These are phyloP conservation scores for Volvox reticuliferus DNA, from an alignment of 139 green algal genomes.

Conservation along the genomic window DNA sequence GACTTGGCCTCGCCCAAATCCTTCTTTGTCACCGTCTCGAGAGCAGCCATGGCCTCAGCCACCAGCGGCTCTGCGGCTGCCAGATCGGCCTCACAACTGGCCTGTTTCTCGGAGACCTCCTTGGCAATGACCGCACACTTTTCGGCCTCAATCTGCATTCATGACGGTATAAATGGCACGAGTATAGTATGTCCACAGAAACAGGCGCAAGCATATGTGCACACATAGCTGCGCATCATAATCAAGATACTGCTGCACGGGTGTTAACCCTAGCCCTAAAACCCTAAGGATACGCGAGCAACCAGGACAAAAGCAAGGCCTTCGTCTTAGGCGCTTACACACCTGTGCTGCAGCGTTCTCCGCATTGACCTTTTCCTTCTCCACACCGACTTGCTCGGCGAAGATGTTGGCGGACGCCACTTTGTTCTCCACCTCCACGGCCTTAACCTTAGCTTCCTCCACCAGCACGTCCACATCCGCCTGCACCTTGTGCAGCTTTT, in stretches of 20 bases:
- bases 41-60: conserved; percentile 79
- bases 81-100: conserved; percentile 84
- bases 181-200: too few relatives aligned
- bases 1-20: conserved; percentile 90
- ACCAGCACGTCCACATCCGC: conserved; percentile 91
- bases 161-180: too few relatives aligned
- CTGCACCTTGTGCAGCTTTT: conserved; percentile 81
- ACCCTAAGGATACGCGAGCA: too few relatives aligned
- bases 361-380: conserved; percentile 92
- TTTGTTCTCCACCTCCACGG: conserved; percentile 91
- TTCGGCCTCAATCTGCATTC: conserved; percentile 80
- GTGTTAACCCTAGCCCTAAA: too few relatives aligned
- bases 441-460: conserved; percentile 88
- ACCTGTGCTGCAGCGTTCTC: conserved; percentile 84
- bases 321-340: background rate
- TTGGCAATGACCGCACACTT: conserved; percentile 85
- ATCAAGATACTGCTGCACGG: too few relatives aligned
- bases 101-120: conserved; percentile 88
- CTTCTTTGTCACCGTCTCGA: conserved; percentile 95
- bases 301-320: too few relatives aligned
- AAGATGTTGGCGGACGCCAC: conserved; percentile 86
- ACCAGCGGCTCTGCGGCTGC: conserved; percentile 90
- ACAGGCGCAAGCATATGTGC: too few relatives aligned
- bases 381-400: conserved; percentile 79
- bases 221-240: too few relatives aligned